These are phyloP conservation scores for Dionaea muscipula DNA, from an alignment of 179 eudicot species.

Conservation along the genomic window DNA sequence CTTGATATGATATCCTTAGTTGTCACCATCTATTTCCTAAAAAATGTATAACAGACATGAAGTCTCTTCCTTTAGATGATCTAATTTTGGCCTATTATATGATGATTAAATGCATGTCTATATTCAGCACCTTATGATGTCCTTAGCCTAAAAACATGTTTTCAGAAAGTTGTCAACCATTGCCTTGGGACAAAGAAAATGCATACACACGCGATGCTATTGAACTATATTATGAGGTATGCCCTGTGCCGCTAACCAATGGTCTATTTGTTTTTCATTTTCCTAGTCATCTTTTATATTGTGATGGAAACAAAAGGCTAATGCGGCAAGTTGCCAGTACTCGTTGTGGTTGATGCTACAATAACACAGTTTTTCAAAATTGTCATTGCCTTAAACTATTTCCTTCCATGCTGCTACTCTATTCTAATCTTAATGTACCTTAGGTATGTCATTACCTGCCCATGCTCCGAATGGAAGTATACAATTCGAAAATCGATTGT, in stretches of 20 bases:
- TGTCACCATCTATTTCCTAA: not conserved
- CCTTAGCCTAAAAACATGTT: constrained; percentile 76
- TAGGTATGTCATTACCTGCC: too few relatives aligned
- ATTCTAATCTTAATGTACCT: too few relatives aligned
- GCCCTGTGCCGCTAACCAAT: constrained; percentile 3
- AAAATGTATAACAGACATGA: not conserved
- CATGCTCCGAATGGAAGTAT: too few relatives aligned
- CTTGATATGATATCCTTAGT: constrained; percentile 82
- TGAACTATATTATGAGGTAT: constrained; percentile 86
- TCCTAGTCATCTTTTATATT: not conserved
- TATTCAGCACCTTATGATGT: not conserved
- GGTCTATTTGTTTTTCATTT: not conserved
- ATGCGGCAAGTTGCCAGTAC: not conserved
- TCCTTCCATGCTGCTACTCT: too few relatives aligned
- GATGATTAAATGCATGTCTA: not conserved
- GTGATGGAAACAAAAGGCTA: not conserved
- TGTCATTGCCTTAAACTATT: not conserved
- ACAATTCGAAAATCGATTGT: too few relatives aligned
- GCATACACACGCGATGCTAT: constrained; percentile 71
- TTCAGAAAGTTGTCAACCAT: constrained; percentile 55
- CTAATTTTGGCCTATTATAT: too few relatives aligned
- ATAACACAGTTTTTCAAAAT: too few relatives aligned
- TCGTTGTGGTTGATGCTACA: too few relatives aligned
- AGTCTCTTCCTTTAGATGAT: too few relatives aligned
- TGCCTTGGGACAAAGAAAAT: constrained; percentile 78